These are phyloP conservation scores for Neurospora hispaniola DNA, from an alignment of 495 filamentous ascomycete genomes.

Conservation along the genomic window DNA sequence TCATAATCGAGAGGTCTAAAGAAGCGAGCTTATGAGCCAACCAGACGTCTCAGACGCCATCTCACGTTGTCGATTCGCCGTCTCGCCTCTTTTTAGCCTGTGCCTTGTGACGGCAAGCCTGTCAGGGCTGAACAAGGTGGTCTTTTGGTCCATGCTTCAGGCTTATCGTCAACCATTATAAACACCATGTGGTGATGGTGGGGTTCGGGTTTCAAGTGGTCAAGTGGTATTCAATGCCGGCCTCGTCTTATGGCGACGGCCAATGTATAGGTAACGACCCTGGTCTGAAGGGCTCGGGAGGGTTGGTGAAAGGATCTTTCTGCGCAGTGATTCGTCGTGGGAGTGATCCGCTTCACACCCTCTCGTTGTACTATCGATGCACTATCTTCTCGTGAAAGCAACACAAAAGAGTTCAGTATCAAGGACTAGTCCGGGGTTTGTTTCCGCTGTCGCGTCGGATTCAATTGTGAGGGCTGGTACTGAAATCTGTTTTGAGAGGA, in stretches of 20 bases:
- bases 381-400: neutral
- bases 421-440: neutral
- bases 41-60: neutral
- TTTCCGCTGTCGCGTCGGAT: neutral
- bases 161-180: neutral
- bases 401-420: neutral
- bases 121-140: neutral
- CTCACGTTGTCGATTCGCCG: neutral
- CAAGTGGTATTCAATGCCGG: neutral
- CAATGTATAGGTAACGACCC: neutral
- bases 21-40: constrained; percentile 1
- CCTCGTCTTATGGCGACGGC: neutral
- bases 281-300: neutral
- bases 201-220: neutral
- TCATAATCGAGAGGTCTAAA: constrained; percentile 5
- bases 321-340: neutral
- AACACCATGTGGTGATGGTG: neutral
- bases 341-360: neutral
- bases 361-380: neutral
- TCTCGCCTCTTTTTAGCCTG: neutral
- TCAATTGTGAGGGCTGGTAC: neutral
- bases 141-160: neutral
- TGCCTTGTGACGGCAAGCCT: neutral
- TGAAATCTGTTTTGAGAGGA: neutral
- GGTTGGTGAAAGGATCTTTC: neutral